These are phyloP conservation scores for Decorospora gaudefroyi DNA, from an alignment of 2,329 filamentous ascomycete species.

Conservation along the genomic window DNA sequence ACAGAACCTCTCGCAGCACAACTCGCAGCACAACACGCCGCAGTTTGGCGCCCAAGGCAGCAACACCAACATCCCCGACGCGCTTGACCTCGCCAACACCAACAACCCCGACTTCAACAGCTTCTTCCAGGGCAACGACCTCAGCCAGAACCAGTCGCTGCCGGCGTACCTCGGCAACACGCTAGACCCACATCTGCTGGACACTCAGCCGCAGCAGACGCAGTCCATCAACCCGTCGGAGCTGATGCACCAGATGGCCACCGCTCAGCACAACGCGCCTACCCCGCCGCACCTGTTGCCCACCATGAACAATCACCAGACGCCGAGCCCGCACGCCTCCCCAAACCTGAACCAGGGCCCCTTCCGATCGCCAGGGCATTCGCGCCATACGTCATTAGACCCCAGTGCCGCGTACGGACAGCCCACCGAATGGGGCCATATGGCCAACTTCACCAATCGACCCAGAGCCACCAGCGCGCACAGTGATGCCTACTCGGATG, in stretches of 20 bases:
- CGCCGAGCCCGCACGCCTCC: conserved; percentile 58
- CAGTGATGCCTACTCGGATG: conserved; percentile 85
- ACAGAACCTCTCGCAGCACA: conserved; percentile 59
- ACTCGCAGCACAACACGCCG: conserved; percentile 63
- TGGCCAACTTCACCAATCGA: conserved; percentile 67
- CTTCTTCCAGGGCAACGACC: conserved; percentile 63
- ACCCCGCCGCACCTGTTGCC: conserved; percentile 63
- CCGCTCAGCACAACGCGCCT: conserved; percentile 56
- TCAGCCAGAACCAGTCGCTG: conserved; percentile 60
- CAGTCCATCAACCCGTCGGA: conserved; percentile 53
- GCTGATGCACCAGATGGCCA: conserved; percentile 57
- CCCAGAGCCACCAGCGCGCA: conserved; percentile 71
- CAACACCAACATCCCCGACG: conserved; percentile 45
- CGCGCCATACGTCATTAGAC: conserved; percentile 64
- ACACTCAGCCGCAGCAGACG: conserved; percentile 48
- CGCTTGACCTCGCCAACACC: conserved; percentile 41
- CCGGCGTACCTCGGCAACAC: conserved; percentile 60
- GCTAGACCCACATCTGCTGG: conserved; percentile 53
- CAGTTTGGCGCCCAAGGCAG: conserved; percentile 48
- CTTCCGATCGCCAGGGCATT: conserved; percentile 61
- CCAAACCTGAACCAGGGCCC: conserved; percentile 58
- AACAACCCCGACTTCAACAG: conserved; percentile 46
- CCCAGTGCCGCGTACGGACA: conserved; percentile 64
- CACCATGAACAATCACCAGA: conserved; percentile 57
- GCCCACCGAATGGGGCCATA: conserved; percentile 63